Evolutionary conservation across 352 stramenopile genomes (phyloP), one percentile per base, ranked within the genome.

Genomic region (Globisporangium megalacanthum): DNA sequence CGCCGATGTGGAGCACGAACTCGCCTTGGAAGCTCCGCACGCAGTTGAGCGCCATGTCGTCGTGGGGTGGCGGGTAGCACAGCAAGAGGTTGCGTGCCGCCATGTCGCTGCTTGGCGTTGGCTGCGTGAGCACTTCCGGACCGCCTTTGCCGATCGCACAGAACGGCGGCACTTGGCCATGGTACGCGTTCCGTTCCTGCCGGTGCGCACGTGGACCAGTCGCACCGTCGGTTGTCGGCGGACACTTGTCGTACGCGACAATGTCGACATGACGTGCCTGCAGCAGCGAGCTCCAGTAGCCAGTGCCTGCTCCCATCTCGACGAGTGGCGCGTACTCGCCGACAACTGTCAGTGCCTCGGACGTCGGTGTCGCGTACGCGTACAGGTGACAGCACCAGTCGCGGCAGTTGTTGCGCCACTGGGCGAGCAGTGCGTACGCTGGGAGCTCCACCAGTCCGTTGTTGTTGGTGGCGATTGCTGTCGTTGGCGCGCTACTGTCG

Each of bases 281-380:
- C 42, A 97, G 59, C 15, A 92, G 59, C 37, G 75, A 78, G 46
- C 73, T 87, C 90, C 90, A 97, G 62, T 96, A 97, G 7, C 88
- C 90, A 6, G 86, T 95, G 49, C 90, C 90, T 14, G 90, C 90
- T 5, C 90, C 90, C 39, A 97, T 82, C 63, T 97, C 88, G 11
- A 96, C 74, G 51, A 97, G 73, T 48, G 81, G 79, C 3, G 74
- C 69, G 53, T 86, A 70, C 52, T 80, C 70, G 2, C 68, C 62
- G 29, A 89, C 62, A 33, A 76, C 57, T 37, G 69, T 51, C 25
- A 93, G 65, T 8, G 83, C 80, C 29, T 79, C 69, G 13, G 54
- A 49, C 0, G 78, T 87, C 4, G 83, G 83, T 11, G 82, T 91
- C 10, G 83, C 83, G 51, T 86, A 88, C 49, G 77, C 73, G 37